These are phyloP conservation scores for Diaporthe vaccinii DNA, from an alignment of 2,329 filamentous ascomycete genomes.

Conservation along the genomic window DNA sequence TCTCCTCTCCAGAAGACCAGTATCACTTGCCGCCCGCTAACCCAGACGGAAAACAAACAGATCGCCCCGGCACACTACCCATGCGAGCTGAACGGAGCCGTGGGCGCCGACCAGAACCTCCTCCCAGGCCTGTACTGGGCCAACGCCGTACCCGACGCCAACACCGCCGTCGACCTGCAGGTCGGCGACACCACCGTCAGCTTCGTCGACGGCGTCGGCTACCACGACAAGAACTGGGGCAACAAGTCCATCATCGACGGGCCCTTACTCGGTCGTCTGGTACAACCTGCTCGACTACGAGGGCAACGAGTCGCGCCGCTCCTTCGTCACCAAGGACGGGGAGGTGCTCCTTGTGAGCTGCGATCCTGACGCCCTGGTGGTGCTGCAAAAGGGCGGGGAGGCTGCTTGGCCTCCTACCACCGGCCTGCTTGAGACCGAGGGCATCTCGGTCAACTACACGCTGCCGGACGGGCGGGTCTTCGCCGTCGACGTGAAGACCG, in stretches of 20 bases:
- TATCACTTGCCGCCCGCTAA: background rate
- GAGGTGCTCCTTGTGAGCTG: background rate
- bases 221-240: conserved; percentile 64
- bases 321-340: background rate
- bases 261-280: conserved; percentile 59
- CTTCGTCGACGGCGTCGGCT: conserved; percentile 54
- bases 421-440: background rate
- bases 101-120: conserved; percentile 57
- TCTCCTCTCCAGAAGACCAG: background rate
- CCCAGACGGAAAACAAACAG: background rate
- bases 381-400: background rate
- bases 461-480: background rate
- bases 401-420: background rate
- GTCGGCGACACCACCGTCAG: conserved; percentile 46
- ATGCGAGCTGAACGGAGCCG: conserved; percentile 55
- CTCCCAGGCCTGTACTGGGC: conserved; percentile 55
- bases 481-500: background rate
- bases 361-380: background rate
- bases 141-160: conserved; percentile 50
- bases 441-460: background rate
- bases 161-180: conserved; percentile 44
- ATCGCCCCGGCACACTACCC: conserved; percentile 54
- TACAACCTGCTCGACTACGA: conserved; percentile 51
- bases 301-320: conserved; percentile 43
- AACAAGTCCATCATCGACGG: conserved; percentile 51